These are phyloP conservation scores for Monosporascus sp. DNA, from an alignment of 2,329 filamentous ascomycete species.

Conservation along the genomic window DNA sequence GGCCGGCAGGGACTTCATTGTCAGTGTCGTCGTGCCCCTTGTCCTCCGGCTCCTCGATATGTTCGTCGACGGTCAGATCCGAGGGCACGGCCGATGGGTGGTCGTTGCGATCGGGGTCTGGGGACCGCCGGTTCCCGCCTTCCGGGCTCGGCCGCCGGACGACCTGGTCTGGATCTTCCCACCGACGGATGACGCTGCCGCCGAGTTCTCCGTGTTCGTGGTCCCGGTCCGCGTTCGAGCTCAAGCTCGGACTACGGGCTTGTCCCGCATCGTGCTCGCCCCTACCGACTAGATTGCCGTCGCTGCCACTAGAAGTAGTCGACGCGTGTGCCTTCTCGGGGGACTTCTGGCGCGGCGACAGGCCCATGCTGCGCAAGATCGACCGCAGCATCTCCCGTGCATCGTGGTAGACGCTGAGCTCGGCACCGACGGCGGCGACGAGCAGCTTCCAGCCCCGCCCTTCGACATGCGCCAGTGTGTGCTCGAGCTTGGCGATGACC, in stretches of 20 bases:
- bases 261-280: conserved; percentile 2
- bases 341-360: conserved; percentile 6
- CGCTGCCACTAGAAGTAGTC: neutral
- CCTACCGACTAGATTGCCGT: conserved; percentile 12
- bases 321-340: neutral
- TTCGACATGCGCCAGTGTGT: conserved; percentile 50
- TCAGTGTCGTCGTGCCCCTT: conserved; percentile 26
- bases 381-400: conserved; percentile 51
- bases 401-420: conserved; percentile 61
- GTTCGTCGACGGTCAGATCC: neutral
- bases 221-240: neutral
- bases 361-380: conserved; percentile 20
- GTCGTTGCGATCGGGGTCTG: too few relatives aligned
- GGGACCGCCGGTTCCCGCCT: too few relatives aligned
- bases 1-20: conserved; percentile 36
- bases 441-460: conserved; percentile 66
- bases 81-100: neutral
- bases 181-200: conserved; percentile 29
- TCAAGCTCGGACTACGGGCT: too few relatives aligned
- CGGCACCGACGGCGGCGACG: conserved; percentile 70
- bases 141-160: neutral
- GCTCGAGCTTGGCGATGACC: conserved; percentile 51
- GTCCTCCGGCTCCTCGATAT: conserved; percentile 13
- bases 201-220: conserved; percentile 22
- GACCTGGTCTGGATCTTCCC: conserved; percentile 18